These are phyloP conservation scores for Alliaria petiolata DNA, from an alignment of 345 rosid species.

Conservation along the genomic window DNA sequence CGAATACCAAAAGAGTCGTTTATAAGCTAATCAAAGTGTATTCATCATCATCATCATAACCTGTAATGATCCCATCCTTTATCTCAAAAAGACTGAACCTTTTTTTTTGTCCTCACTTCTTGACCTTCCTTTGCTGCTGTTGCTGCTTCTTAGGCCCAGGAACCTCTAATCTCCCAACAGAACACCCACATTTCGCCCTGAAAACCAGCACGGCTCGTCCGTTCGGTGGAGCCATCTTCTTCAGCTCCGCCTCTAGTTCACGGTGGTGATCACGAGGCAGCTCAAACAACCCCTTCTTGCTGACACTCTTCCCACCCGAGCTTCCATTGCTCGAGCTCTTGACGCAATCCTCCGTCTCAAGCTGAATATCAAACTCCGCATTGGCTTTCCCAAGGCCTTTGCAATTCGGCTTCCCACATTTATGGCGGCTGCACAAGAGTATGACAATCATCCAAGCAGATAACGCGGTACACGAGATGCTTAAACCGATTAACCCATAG, in stretches of 20 bases:
- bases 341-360: slow-evolving; percentile 86
- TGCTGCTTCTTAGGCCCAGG: slow-evolving; percentile 64
- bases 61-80: slow-evolving; percentile 7
- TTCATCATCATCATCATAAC: not conserved
- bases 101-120: slow-evolving; percentile 45
- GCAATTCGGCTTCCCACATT: slow-evolving; percentile 80
- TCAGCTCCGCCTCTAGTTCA: slow-evolving; percentile 65
- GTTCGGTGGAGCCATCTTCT: slow-evolving; percentile 80
- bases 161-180: slow-evolving; percentile 83
- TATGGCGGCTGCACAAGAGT: slow-evolving; percentile 53
- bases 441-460: slow-evolving; percentile 57
- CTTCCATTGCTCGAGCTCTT: slow-evolving; percentile 43
- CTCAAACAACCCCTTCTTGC: slow-evolving; percentile 57
- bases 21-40: slow-evolving; percentile 21
- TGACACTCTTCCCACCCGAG: slow-evolving; percentile 37
- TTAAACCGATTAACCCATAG: slow-evolving; percentile 62
- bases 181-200: slow-evolving; percentile 67
- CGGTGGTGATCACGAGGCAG: slow-evolving; percentile 68
- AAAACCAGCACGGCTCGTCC: slow-evolving; percentile 69
- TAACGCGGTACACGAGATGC: slow-evolving; percentile 54
- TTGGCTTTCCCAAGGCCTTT: slow-evolving; percentile 70
- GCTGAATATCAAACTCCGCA: slow-evolving; percentile 82
- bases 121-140: slow-evolving; percentile 50
- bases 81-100: not conserved
- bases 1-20: not conserved